phyloP scores from a whole-genome alignment of 2,329 filamentous ascomycete species.

The Pseudogymnoascus sp. region DNA sequence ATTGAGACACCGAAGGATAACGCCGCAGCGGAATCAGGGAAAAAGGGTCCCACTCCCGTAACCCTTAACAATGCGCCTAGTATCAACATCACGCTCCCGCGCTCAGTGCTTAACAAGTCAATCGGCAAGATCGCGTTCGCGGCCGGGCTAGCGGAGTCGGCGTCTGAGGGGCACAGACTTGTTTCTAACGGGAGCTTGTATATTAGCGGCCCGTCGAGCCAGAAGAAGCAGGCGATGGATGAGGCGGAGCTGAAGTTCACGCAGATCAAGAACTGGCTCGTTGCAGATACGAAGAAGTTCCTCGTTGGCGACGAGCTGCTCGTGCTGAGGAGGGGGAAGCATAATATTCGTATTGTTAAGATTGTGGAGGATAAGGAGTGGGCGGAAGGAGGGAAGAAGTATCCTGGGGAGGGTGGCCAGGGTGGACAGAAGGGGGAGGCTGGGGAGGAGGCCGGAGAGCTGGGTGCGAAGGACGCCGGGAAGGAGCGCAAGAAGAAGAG shows the following conservation, averaged over 20 bases:
- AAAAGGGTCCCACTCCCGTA: slow-evolving; percentile 10
- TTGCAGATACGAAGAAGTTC: slow-evolving; percentile 50
- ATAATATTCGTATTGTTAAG: slow-evolving; percentile 55
- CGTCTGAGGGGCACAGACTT: slow-evolving; percentile 52
- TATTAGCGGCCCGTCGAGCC: slow-evolving; percentile 47
- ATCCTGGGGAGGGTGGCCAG: slow-evolving; percentile 36
- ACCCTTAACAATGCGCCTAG: slow-evolving; percentile 42
- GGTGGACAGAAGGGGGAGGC: not conserved
- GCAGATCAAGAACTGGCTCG: slow-evolving; percentile 52
- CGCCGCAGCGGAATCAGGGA: not conserved
- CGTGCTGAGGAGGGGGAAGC: slow-evolving; percentile 56
- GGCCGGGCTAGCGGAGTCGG: slow-evolving; percentile 49
- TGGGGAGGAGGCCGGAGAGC: not conserved
- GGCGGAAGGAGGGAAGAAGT: slow-evolving; percentile 40
- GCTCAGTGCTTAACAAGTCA: slow-evolving; percentile 47
- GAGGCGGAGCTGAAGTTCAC: slow-evolving; percentile 52
- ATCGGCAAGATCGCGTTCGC: slow-evolving; percentile 55
- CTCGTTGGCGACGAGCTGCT: slow-evolving; percentile 50
- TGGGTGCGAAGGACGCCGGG: not conserved
- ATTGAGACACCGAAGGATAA: slow-evolving; percentile 9
- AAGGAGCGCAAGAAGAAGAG: slow-evolving; percentile 8
- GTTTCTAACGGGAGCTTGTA: slow-evolving; percentile 51
- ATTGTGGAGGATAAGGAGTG: slow-evolving; percentile 52
- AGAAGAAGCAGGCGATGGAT: slow-evolving; percentile 36
- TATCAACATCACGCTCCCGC: slow-evolving; percentile 52